Evolutionary conservation across 305 asterid genomes (phyloP), one percentile per base, ranked within the genome.

Genomic region (Fraxinus floribunda): DNA sequence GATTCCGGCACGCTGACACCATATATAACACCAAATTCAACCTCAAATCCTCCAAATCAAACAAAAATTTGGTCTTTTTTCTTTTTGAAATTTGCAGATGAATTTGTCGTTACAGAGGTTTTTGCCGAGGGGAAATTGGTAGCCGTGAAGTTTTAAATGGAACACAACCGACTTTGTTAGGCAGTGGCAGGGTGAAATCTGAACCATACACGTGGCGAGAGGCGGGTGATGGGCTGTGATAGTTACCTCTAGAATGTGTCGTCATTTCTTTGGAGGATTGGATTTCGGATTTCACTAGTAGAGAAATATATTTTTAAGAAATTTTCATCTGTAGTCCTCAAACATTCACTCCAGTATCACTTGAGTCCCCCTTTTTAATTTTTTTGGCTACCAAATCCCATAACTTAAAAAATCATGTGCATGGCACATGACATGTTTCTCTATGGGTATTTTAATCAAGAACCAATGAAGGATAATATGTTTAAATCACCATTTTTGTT

Each of bases 1-100:
- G 93, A 79, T 86, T 91, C 76, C 91, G 92, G 72, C 91, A 88
- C 80, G 88, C 91, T 8, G 98, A 95, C 87, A 95, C 96, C 98
- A 93, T 95, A 83, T 81, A 39, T 86, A 82, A 41, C 78, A 30
- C 70, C 4, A 35, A 62, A 76, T 18, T 36, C 32, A 8, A 78
- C 44, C n/a, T 44, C 39, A 7, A 49, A 34, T 10, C 36, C 26
- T 35, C 22, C 26, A 44, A 44, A 44, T 11, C 15, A 44, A 11
- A 3, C 15, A 41, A 41, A 41, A 41, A 41, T 41, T 41, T 13
- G 34, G 46, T 5, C 0, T 1, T 6, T 22, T 10, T 38, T 76
- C 7, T 30, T 16, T 68, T 10, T 66, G 60, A 49, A 49, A 16
- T 9, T 41, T 70, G 0, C 46, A n/a, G 75, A 35, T 76, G 68